Conservation (phyloP, 108 stramenopile species). For the Cyclotella atomus region DNA sequence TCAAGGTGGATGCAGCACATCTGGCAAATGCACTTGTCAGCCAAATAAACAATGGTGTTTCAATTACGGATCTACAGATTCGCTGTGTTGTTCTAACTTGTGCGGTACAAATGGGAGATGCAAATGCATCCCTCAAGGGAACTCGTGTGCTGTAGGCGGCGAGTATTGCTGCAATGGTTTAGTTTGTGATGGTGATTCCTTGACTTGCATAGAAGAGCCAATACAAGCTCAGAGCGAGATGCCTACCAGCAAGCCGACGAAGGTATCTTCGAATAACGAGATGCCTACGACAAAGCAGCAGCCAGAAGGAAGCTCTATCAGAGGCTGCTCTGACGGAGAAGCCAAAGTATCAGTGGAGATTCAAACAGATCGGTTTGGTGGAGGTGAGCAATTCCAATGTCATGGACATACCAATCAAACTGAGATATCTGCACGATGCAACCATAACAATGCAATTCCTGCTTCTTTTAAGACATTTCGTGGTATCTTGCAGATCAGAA, state of each 20-base stretch:
- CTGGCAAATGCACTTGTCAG: not conserved
- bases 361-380: not conserved
- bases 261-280: not conserved
- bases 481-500: not conserved
- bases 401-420: too few relatives aligned
- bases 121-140: not conserved
- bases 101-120: constrained; percentile 5
- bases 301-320: not conserved
- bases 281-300: not conserved
- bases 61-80: not conserved
- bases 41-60: not conserved
- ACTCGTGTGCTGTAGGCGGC: not conserved
- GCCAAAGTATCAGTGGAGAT: not conserved
- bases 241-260: not conserved
- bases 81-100: not conserved
- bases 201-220: not conserved
- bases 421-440: too few relatives aligned
- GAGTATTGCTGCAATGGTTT: constrained; percentile 8
- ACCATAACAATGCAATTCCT: too few relatives aligned
- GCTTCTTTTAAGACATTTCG: not conserved
- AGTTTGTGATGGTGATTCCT: not conserved
- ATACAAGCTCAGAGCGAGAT: not conserved
- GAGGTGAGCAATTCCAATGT: not conserved
- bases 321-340: not conserved
- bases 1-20: constrained; percentile 9